Conservation (phyloP, 75 land plant genomes). For the Azolla pinnata region DNA sequence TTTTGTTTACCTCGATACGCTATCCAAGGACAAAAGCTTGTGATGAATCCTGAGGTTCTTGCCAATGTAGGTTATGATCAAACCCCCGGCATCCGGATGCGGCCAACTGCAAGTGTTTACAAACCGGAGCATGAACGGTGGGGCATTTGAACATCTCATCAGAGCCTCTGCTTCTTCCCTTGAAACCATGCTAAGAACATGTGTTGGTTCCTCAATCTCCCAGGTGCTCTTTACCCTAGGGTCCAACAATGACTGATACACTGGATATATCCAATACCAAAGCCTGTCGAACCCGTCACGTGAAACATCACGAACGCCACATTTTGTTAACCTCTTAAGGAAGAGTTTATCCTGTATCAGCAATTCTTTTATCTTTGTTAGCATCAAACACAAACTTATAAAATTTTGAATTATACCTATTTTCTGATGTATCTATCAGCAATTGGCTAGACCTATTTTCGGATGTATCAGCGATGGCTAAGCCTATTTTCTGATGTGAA, state of each 20-base stretch:
- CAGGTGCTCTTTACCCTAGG: slow-evolving; percentile 42
- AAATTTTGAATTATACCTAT: no score
- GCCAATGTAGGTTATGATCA: slow-evolving; percentile 75
- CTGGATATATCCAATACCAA: slow-evolving; percentile 90
- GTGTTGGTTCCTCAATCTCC: slow-evolving; percentile 57
- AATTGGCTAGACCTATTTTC: no score
- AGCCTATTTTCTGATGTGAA: no score
- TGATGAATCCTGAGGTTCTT: slow-evolving; percentile 46
- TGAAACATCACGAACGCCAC: slow-evolving; percentile 33
- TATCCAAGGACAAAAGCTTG: slow-evolving; percentile 52
- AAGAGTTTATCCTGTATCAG: slow-evolving; percentile 57
- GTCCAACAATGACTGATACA: slow-evolving; percentile 54
- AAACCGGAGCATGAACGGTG: slow-evolving; percentile 76
- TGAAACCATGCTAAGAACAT: slow-evolving; percentile 85
- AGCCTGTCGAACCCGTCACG: slow-evolving; percentile 66
- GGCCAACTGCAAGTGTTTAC: slow-evolving; percentile 89
- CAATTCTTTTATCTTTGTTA: no score
- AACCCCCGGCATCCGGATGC: slow-evolving; percentile 89
- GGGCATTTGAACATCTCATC: slow-evolving; percentile 50
- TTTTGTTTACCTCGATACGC: slow-evolving; percentile 16
- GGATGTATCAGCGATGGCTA: no score
- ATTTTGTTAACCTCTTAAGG: slow-evolving; percentile 49
- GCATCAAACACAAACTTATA: no score
- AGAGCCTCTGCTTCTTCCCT: slow-evolving; percentile 72
- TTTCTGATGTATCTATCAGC: no score